These are phyloP conservation scores for Metschnikowia aberdeeniae DNA, from an alignment of 805 yeast species.

Conservation along the genomic window DNA sequence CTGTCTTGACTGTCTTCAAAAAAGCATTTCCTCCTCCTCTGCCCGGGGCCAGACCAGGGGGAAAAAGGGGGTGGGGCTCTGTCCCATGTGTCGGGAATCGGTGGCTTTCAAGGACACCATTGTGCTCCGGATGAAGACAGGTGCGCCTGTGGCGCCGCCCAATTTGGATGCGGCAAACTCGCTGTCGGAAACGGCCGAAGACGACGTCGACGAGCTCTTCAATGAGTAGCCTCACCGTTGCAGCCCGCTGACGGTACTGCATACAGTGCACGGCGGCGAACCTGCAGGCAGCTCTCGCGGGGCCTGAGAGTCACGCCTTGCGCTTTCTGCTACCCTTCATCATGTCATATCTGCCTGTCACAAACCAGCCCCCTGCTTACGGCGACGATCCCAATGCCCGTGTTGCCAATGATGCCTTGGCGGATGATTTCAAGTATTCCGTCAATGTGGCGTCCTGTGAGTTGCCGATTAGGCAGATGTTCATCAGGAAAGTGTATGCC, in stretches of 20 bases:
- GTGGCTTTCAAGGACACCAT: constrained; percentile 37
- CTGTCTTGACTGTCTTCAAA: constrained; percentile 41
- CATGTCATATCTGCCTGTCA: constrained; percentile 13
- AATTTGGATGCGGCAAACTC: constrained; percentile 1
- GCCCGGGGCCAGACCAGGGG: constrained; percentile 42
- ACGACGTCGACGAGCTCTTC: constrained; percentile 3
- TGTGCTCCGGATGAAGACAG: constrained; percentile 16
- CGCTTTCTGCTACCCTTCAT: background rate
- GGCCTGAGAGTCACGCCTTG: background rate
- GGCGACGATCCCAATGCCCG: constrained; percentile 15
- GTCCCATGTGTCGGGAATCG: constrained; percentile 41
- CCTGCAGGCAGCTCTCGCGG: background rate
- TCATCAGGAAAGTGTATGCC: constrained; percentile 75
- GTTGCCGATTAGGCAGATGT: constrained; percentile 67
- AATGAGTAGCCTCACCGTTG: background rate
- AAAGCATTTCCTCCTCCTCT: constrained; percentile 34
- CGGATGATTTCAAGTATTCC: constrained; percentile 77
- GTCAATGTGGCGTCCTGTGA: constrained; percentile 76
- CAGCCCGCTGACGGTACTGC: no score
- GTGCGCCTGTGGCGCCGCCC: constrained; percentile 12
- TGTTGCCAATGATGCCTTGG: constrained; percentile 14
- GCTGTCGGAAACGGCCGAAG: constrained; percentile 2
- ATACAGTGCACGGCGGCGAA: no score
- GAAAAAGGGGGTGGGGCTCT: constrained; percentile 36
- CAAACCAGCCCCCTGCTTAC: constrained; percentile 14